These are phyloP conservation scores for Dillenia suffruticosa DNA, from an alignment of 164 flowering plant genomes.

Conservation along the genomic window DNA sequence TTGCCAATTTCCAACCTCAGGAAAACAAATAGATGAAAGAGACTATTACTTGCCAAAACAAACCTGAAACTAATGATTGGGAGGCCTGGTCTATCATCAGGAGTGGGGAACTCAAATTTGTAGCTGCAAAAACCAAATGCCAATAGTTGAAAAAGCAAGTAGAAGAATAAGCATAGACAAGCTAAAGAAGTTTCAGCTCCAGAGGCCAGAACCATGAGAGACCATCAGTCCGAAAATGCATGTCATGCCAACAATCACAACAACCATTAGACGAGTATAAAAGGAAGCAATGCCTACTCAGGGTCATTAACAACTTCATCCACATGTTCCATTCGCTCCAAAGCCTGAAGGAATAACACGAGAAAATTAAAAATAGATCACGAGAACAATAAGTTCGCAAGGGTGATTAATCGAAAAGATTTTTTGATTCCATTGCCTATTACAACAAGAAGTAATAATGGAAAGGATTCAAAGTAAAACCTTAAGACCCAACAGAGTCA, in stretches of 20 bases:
- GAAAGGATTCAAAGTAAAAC: too few relatives aligned
- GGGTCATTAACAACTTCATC: constrained; percentile 95
- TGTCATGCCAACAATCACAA: too few relatives aligned
- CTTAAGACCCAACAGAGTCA: too few relatives aligned
- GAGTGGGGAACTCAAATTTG: constrained; percentile 97
- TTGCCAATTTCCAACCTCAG: too few relatives aligned
- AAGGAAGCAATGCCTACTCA: constrained; percentile 50
- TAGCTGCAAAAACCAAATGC: constrained; percentile 51
- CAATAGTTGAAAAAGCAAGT: not conserved
- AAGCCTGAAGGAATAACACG: constrained; percentile 48
- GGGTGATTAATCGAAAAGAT: too few relatives aligned
- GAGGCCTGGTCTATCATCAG: constrained; percentile 91
- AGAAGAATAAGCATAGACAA: not conserved
- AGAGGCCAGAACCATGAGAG: too few relatives aligned
- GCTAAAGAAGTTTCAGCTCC: too few relatives aligned
- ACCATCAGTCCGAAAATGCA: too few relatives aligned
- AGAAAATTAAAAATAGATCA: not conserved
- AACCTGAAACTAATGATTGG: constrained; percentile 99
- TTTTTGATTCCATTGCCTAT: too few relatives aligned
- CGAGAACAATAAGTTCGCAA: too few relatives aligned
- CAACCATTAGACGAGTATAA: not conserved
- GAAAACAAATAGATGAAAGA: not conserved
- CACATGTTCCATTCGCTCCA: constrained; percentile 82
- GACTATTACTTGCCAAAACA: not conserved
- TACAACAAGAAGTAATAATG: too few relatives aligned